Evolutionary conservation across 73 alveolate species (phyloP), one percentile per base, ranked within the genome.

Genomic region (Paramecium biaurelia): DNA sequence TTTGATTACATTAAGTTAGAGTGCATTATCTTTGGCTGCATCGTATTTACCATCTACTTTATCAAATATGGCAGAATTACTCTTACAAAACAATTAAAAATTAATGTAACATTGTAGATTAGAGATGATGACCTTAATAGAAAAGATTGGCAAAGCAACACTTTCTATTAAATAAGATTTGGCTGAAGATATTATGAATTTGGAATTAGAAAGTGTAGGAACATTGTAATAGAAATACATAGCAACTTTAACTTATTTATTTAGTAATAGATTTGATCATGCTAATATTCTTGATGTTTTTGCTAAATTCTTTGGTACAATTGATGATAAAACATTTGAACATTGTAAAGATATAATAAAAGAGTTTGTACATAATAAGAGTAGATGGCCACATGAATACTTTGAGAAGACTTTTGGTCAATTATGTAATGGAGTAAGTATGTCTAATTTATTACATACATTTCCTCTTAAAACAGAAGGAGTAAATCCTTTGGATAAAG

Each of bases 241-340:
- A 7, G 72, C 90, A 1, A 47, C 56, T 11, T 34, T 79, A 18
- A 47, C 45, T 3, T 79, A 79, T 79, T 45, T 79, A 47, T 43
- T 79, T 23, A 79, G 90, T 79, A 79, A 79, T 79, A 79, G 90
- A 79, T 79, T 79, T 79, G 90, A 79, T 79, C 86, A 72, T 34
- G 86, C 86, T 72, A 79, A 79, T 47, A 79, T 79, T 14, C 74
- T 79, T 41, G 76, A 41, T 23, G 56, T 79, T 12, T 79, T 30
- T 79, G 70, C 45, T 18, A 42, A 32, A 42, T 79, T 79, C 49
- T 79, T 79, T 23, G 43, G 37, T 4, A 79, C 90, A 2, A 14
- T 79, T 11, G 56, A 79, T 79, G 90, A 79, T 41, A 30, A 15
- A 24, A 43, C 72, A 79, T 79, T 79, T 79, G 63, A 38, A 10